phyloP scores from a whole-genome alignment of 148 eudicot genomes.

The Amaranthus palmeri region DNA sequence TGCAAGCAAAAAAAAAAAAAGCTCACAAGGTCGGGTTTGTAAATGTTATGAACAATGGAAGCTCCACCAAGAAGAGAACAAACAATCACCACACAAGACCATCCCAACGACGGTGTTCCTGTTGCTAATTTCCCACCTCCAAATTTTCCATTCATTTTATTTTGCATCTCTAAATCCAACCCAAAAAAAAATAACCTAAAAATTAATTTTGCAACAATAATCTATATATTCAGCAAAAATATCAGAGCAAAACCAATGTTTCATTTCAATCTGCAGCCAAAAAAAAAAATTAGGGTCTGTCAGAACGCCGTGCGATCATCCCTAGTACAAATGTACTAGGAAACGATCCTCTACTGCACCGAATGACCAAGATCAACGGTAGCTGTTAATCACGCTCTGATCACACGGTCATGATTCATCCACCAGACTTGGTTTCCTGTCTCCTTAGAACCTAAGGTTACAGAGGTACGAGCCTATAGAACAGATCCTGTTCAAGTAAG shows the following conservation, averaged over 20 bases:
- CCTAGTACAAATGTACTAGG: not conserved
- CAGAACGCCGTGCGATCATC: not conserved
- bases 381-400: conserved; percentile 15
- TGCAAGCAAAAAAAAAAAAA: not conserved
- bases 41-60: conserved; percentile 76
- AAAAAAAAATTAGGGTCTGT: not conserved
- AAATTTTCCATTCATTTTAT: conserved; percentile 45
- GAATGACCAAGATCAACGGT: not conserved
- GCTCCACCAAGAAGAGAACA: conserved; percentile 30
- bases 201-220: not conserved
- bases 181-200: not conserved
- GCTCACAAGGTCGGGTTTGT: conserved; percentile 65
- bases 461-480: not conserved
- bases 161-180: not conserved
- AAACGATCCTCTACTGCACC: conserved; percentile 15
- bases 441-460: too few species aligned
- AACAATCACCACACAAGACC: conserved; percentile 62
- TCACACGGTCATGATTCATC: not conserved
- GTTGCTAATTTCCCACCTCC: conserved; percentile 49
- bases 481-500: not conserved
- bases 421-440: too few species aligned
- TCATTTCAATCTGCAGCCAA: not conserved
- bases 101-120: conserved; percentile 80
- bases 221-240: not conserved
- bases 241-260: not conserved